These are phyloP conservation scores for Thalassiosira hispida DNA, from an alignment of 352 stramenopile genomes.

Conservation along the genomic window DNA sequence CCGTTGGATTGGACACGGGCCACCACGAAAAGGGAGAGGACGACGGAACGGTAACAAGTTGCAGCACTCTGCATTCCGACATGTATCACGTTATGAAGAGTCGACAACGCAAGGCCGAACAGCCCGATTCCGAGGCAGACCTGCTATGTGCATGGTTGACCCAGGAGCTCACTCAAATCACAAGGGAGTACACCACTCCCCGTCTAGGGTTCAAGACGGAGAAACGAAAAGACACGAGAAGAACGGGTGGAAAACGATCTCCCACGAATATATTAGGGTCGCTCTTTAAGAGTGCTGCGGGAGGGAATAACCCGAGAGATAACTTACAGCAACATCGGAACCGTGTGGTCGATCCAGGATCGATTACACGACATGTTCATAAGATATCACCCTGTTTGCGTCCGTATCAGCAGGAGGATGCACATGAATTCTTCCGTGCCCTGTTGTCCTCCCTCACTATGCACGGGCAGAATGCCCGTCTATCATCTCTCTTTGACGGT, in stretches of 20 bases:
- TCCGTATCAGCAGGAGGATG: slow-evolving; percentile 84
- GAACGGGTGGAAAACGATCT: not conserved
- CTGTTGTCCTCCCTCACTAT: slow-evolving; percentile 79
- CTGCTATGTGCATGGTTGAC: slow-evolving; percentile 75
- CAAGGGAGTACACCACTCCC: slow-evolving; percentile 65
- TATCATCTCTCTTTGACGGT: slow-evolving; percentile 83
- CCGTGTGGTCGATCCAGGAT: slow-evolving; percentile 71
- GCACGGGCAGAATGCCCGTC: slow-evolving; percentile 78
- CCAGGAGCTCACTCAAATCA: slow-evolving; percentile 75
- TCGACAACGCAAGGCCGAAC: slow-evolving; percentile 48
- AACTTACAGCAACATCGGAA: too few relatives aligned
- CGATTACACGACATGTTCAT: slow-evolving; percentile 77
- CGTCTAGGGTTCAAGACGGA: slow-evolving; percentile 30
- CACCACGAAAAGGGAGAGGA: too few relatives aligned
- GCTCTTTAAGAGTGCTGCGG: slow-evolving; percentile 21
- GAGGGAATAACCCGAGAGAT: too few relatives aligned
- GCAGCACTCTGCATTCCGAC: slow-evolving; percentile 43
- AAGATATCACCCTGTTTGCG: slow-evolving; percentile 73
- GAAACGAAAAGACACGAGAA: slow-evolving; percentile 14
- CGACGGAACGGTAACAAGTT: slow-evolving; percentile 35
- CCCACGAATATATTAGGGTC: slow-evolving; percentile 17
- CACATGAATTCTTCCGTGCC: slow-evolving; percentile 82
- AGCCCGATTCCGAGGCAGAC: slow-evolving; percentile 42
- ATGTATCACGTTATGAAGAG: slow-evolving; percentile 59
- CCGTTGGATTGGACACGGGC: too few relatives aligned